phyloP scores from a whole-genome alignment of 2,329 filamentous ascomycete genomes.

The Thelonectria blattea region DNA sequence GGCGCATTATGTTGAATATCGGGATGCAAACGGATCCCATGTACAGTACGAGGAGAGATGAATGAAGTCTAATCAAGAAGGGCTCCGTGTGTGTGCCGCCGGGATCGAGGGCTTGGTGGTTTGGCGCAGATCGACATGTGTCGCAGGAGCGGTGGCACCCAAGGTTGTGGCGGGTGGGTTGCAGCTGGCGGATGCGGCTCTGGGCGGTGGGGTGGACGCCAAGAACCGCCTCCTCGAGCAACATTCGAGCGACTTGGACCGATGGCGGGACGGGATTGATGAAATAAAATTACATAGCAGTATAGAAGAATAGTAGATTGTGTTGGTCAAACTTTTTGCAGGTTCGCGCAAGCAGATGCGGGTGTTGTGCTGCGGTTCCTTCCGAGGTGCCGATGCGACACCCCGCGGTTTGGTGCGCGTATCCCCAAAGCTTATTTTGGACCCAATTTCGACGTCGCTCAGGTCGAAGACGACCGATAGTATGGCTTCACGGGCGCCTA shows the following conservation, averaged over 20 bases:
- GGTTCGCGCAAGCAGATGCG: background rate
- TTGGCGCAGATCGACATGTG: background rate
- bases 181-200: background rate
- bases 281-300: background rate
- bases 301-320: background rate
- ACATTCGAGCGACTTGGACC: background rate
- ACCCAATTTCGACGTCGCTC: background rate
- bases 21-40: background rate
- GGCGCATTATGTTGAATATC: background rate
- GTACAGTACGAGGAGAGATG: background rate
- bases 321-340: background rate
- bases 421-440: background rate
- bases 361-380: background rate
- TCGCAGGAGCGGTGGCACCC: too few relatives aligned
- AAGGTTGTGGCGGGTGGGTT: background rate
- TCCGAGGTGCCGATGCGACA: background rate
- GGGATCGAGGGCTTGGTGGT: background rate
- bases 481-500: background rate
- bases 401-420: background rate
- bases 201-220: background rate
- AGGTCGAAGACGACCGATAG: background rate
- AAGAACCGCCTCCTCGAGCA: background rate
- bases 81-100: too few relatives aligned
- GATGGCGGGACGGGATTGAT: background rate
- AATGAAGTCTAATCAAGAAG: background rate